Percentiles rank a stretch among this genome's conserved stretches.
Evolutionary conservation across 306 rosid genomes (phyloP).

Genomic region (Rosa persica): DNA sequence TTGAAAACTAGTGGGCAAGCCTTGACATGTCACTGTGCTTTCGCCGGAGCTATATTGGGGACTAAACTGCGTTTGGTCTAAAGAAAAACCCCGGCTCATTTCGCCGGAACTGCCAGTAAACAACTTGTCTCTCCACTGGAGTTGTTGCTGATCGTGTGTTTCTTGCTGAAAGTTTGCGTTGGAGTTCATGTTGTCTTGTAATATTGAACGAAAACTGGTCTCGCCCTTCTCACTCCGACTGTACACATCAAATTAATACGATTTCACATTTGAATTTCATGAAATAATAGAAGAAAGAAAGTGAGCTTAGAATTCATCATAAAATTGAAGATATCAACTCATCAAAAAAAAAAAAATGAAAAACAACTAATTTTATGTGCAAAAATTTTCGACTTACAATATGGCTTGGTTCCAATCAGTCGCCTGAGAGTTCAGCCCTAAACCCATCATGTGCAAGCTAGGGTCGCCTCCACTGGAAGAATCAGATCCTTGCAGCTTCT

Average conservation of each 20-base stretch:
- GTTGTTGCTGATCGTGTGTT: conserved; percentile 40
- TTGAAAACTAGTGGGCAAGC: conserved; percentile 44
- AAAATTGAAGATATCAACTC: background rate
- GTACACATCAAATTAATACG: conserved; percentile 3
- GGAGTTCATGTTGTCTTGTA: conserved; percentile 66
- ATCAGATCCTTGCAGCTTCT: conserved; percentile 50
- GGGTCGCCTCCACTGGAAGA: conserved; percentile 42
- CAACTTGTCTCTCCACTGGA: conserved; percentile 71
- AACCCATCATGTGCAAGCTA: conserved; percentile 77
- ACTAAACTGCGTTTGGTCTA: conserved; percentile 70
- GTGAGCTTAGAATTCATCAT: background rate
- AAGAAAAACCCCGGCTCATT: conserved; percentile 63
- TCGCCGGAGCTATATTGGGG: conserved; percentile 79
- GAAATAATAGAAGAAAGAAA: background rate
- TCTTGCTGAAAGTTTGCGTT: conserved; percentile 60
- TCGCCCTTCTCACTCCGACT: conserved; percentile 63
- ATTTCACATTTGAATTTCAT: background rate
- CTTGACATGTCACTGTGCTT: conserved; percentile 69
- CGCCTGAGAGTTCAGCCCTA: conserved; percentile 78
- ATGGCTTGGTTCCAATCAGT: conserved; percentile 88
- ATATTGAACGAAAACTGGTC: conserved; percentile 61
- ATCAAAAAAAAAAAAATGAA: background rate
- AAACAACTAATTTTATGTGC: background rate
- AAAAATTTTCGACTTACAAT: conserved; percentile 50
- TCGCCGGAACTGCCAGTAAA: conserved; percentile 39